Base-by-base conservation (phyloP, 1,284 basidiomycete species). In the Ganoderma meredithae region DNA sequence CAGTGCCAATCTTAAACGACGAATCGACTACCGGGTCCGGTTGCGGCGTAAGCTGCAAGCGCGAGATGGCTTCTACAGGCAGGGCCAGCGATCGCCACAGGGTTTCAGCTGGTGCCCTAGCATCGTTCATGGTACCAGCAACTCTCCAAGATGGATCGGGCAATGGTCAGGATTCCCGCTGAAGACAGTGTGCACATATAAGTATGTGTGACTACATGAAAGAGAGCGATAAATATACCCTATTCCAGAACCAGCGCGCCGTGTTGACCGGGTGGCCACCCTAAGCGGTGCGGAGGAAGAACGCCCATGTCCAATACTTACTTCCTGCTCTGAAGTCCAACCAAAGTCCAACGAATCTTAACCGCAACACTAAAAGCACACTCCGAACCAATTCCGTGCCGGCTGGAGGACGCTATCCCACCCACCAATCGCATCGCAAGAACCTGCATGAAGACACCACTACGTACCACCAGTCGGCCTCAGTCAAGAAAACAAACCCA, bases 1-100 rank as follows among this genome's bases (percentile, higher is more conserved):
- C 82, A 12, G 80, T 80, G 2, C 84, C 86, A 4, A 88, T 75
- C 68, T 78, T 83, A 75, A 88, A 88, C 0, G 84, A 84, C 0
- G 86, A 88, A 55, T 85, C 79, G 6, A 87, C 79, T 0, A 80
- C 79, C 15, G 78, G 79, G 70, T 85, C 83, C 1, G 84, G 76
- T n/a, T 80, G 72, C 19, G 79, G 77, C 7, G 73, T 76, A 6
- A 88, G 73, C 4, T 73, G 74, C 9, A 88, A 71, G 33, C 79
- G 77, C 7, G 78, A 75, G 0, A 87, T 71, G 17, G 77, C 74
- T 27, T 79, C 72, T 2, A 71, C 65, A 1, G 83, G 83, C 0
- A 88, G 77, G 22, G 78, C 81, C 15, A 77, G 71, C 10, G 78
- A 76, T 41, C 76, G 72, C 85, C 86, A 86, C 2, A 85, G 68